These are phyloP conservation scores for Eucalyptus cloeziana DNA, from an alignment of 345 rosid species.

Conservation along the genomic window DNA sequence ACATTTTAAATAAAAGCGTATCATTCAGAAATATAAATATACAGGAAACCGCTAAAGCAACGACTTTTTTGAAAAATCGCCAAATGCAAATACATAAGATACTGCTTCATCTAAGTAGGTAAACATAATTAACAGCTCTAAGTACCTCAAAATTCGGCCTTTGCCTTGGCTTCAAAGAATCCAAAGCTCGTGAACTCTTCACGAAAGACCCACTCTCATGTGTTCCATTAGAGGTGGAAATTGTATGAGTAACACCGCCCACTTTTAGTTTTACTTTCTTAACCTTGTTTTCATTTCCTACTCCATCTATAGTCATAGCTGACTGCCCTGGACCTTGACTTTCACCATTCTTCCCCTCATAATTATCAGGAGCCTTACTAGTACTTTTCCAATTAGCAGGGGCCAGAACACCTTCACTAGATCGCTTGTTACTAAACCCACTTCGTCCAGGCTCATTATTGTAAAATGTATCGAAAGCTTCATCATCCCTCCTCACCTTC, in stretches of 20 bases:
- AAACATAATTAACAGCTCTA: background rate
- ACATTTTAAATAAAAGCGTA: background rate
- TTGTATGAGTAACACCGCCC: slow-evolving; percentile 41
- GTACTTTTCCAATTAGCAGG: slow-evolving; percentile 55
- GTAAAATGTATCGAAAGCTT: slow-evolving; percentile 16
- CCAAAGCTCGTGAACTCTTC: slow-evolving; percentile 16
- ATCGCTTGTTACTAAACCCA: slow-evolving; percentile 23
- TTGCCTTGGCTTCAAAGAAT: slow-evolving; percentile 8
- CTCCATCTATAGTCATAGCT: slow-evolving; percentile 14
- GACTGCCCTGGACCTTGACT: slow-evolving; percentile 18
- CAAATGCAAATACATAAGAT: background rate
- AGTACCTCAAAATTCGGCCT: slow-evolving; percentile 45
- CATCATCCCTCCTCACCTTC: slow-evolving; percentile 19
- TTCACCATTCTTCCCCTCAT: slow-evolving; percentile 34
- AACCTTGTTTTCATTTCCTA: slow-evolving; percentile 32
- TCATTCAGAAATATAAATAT: background rate
- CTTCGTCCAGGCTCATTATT: slow-evolving; percentile 20
- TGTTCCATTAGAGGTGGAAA: slow-evolving; percentile 37
- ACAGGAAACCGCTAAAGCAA: background rate
- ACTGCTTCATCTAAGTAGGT: background rate
- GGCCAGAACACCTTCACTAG: slow-evolving; percentile 74
- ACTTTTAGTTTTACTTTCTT: slow-evolving; percentile 67
- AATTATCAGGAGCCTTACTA: slow-evolving; percentile 4
- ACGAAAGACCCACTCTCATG: slow-evolving; percentile 28
- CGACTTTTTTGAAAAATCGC: background rate